Percentiles rank a stretch among this genome's conserved stretches.
Evolutionary conservation across 2,329 filamentous ascomycete genomes (phyloP).

Genomic region (Dothidotthia symphoricarpi): DNA sequence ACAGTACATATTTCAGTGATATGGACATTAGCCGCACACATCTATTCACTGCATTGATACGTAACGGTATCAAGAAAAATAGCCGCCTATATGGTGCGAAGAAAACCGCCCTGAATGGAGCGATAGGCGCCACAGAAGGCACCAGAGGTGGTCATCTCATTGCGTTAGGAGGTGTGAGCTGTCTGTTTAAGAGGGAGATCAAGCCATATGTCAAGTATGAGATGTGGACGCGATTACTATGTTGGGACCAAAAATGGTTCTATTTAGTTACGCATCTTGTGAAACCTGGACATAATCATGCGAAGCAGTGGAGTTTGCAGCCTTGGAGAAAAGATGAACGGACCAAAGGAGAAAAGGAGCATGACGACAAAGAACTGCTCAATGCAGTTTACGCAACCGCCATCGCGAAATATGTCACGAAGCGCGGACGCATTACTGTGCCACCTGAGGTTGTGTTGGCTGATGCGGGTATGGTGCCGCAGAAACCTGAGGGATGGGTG

Average conservation of each 20-base stretch:
- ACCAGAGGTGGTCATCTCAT: conserved; percentile 36
- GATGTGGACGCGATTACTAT: conserved; percentile 49
- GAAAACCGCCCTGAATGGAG: conserved; percentile 16
- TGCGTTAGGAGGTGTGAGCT: conserved; percentile 49
- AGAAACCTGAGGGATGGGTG: conserved; percentile 60
- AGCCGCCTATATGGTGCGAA: conserved; percentile 21
- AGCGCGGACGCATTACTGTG: conserved; percentile 69
- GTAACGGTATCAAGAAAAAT: conserved; percentile 45
- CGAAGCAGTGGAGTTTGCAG: conserved; percentile 46
- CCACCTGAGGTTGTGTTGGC: conserved; percentile 74
- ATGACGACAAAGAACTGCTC: conserved; percentile 37
- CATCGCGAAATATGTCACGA: conserved; percentile 52
- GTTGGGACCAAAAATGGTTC: conserved; percentile 54
- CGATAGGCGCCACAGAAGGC: conserved; percentile 17
- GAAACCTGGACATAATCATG: conserved; percentile 45
- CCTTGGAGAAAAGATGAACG: conserved; percentile 43
- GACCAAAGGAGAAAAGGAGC: conserved; percentile 11
- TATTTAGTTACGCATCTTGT: conserved; percentile 52
- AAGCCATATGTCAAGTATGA: conserved; percentile 47
- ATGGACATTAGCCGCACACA: conserved; percentile 81
- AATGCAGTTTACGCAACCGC: conserved; percentile 51
- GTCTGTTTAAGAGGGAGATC: conserved; percentile 51
- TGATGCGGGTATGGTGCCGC: conserved; percentile 71
- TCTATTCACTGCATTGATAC: conserved; percentile 61
- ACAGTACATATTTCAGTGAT: conserved; percentile 83